Evolutionary conservation across 257 asterid species (phyloP), one percentile per base, ranked within the genome.

Genomic region (Penstemon davidsonii): DNA sequence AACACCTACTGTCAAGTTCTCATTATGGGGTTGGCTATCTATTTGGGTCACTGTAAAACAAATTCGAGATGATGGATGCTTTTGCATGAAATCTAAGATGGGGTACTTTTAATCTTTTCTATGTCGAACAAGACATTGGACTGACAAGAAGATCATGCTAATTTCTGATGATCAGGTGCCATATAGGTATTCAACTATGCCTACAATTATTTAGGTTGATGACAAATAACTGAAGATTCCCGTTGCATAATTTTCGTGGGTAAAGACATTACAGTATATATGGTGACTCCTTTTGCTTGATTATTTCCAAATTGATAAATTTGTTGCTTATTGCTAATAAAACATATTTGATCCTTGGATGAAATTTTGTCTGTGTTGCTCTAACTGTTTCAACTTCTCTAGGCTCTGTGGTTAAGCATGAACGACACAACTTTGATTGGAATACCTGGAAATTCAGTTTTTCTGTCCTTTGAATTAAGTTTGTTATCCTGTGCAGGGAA

Each of bases 401-500:
- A 64, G 61, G 36, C 42, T 42, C 49, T 41, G 36, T 9, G 53
- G 39, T 8, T 54, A n/a, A n/a, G 55, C 54, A 36, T 61, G 8
- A 55, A 55, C 53, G 7, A 42, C 60, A 38, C 38, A 8, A 45
- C 11, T 15, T 41, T 57, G 56, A 25, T 11, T 3, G 33, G 51
- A 46, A n/a, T 49, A 41, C 45, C 25, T 60, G 3, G 10, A 47
- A 39, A 45, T 15, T 39, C 42, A 39, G 33, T 51, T 66, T 41
- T 59, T 13, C 40, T 33, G 6, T 45, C 39, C 60, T 18, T 60
- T 60, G n/a, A 63, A 68, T 36, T 49, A 33, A 11, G 43, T 50
- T 60, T 44, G 42, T 39, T 50, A 55, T 44, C 54, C 38, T 41
- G 6, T 62, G 59, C 78, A 94, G 97, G 95, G 92, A 39, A 91